Evolutionary conservation across 176 grass and related monocot species (phyloP).

Genomic region (Eragrostis nindensis): DNA sequence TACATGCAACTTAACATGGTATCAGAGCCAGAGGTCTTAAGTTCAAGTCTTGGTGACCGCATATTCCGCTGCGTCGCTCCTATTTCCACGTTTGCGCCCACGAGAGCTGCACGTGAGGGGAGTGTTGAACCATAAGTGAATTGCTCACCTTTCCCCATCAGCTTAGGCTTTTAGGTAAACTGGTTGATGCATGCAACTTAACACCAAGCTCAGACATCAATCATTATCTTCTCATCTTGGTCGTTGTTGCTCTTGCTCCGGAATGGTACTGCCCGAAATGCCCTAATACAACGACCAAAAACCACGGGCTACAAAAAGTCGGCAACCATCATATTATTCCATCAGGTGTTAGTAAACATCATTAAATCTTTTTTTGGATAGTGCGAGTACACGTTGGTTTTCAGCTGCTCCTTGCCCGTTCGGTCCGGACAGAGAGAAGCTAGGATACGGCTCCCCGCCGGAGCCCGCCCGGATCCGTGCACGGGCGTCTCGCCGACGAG

Average conservation of each 20-base stretch:
- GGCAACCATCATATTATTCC: neutral
- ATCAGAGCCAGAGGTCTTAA: no score
- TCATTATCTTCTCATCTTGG: neutral
- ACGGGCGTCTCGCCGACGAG: constrained; percentile 25
- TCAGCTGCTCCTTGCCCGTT: neutral
- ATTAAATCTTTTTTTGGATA: no score
- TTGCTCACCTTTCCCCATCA: no score
- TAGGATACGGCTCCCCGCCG: neutral
- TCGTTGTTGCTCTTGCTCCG: neutral
- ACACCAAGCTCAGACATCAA: neutral
- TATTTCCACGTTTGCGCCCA: no score
- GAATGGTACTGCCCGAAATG: neutral
- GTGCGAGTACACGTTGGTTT: neutral
- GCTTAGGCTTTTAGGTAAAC: no score
- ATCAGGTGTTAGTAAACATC: neutral
- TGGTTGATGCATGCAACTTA: no score
- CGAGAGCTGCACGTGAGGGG: no score
- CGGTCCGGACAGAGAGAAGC: neutral
- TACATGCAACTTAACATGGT: no score
- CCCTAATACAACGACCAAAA: neutral
- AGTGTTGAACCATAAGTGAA: no score
- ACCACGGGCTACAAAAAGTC: neutral
- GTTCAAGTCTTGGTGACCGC: no score
- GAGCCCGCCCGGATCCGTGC: neutral
- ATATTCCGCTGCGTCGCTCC: no score